Evolutionary conservation across 164 flowering plant species (phyloP), one percentile per base, ranked within the genome.

Genomic region (Taxillus chinensis): DNA sequence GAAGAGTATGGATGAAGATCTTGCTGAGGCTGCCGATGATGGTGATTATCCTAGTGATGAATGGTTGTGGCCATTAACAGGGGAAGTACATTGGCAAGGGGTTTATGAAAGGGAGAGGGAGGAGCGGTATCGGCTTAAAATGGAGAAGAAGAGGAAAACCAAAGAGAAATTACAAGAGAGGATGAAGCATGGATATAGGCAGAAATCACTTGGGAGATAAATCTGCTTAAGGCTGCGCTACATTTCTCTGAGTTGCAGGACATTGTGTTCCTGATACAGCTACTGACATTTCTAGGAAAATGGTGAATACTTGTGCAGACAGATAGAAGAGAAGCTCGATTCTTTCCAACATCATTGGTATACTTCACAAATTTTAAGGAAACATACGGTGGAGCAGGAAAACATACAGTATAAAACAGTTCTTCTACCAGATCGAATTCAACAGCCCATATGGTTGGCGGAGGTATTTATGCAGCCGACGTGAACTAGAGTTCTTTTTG

Each of bases 31-130:
- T 51, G 95, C 95, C 37, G 97, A 90, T 68, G 99, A 93, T 61
- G 70, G 61, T 37, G 91, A 84, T 62, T 71, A 71, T 62, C 86
- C 82, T 45, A 67, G 78, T 42, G 76, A 76, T 42, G 68, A 42
- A 42, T 87, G 99, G 99, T 70, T 93, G 69, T 93, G 99, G 99
- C 99, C 99, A 8, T 68, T 79, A 61, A 93, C 99, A 0, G 99
- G 99, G 7, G 97, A 93, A 72, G 89, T 93, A 61, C 83, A 83
- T 65, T 90, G 99, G 95, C 86, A 84, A 74, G 97, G 95, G 46
- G 73, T 87, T 64, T 86, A 89, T 73, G 99, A 90, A 45, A 84
- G 92, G 64, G 96, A 93, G 74, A 86, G 93, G 58, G 97, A 89
- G 70, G 86, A 86, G 65, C 86, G 91, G 60, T 89, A 90, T 45